phyloP scores from a whole-genome alignment of 2,329 filamentous ascomycete genomes.

The Trematosphaeria pertusa region DNA sequence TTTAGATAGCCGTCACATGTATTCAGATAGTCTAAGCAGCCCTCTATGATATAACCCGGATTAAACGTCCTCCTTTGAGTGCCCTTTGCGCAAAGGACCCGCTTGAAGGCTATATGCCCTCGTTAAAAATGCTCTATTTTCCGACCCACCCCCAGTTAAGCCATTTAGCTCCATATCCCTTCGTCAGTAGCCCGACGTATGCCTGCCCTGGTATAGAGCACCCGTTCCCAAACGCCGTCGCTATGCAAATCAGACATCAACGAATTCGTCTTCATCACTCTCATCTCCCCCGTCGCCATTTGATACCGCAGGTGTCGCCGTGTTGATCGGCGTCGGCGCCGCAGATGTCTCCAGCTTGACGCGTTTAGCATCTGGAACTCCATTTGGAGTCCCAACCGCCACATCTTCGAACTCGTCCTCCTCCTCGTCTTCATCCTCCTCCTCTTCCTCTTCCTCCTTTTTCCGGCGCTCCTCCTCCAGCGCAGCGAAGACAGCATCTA shows the following conservation, averaged over 20 bases:
- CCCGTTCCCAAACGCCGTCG: constrained; percentile 34
- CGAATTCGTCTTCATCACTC: constrained; percentile 56
- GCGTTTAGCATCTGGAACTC: constrained; percentile 61
- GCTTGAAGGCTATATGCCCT: too few species aligned
- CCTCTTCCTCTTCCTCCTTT: constrained; percentile 48
- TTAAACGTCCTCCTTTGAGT: too few species aligned
- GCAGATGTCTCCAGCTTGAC: constrained; percentile 64
- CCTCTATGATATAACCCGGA: too few species aligned
- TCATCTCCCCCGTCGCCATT: constrained; percentile 54
- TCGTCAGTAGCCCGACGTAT: too few species aligned
- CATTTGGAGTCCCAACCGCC: constrained; percentile 37
- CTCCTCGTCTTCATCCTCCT: constrained; percentile 57
- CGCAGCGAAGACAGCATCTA: constrained; percentile 72
- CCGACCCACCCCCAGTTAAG: too few species aligned
- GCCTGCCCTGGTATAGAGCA: constrained; percentile 28
- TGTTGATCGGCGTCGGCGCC: constrained; percentile 39
- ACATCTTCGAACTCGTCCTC: constrained; percentile 54
- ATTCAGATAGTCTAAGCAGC: too few species aligned
- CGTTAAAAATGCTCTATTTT: too few species aligned
- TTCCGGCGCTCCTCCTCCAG: constrained; percentile 65
- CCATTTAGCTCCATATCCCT: too few species aligned
- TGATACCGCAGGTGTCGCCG: constrained; percentile 46
- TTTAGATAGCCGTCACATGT: too few species aligned
- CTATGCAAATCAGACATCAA: constrained; percentile 50
- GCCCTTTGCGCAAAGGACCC: too few species aligned